phyloP scores from a whole-genome alignment of 2,329 filamentous ascomycete genomes.

The Sporothrix globosa region DNA sequence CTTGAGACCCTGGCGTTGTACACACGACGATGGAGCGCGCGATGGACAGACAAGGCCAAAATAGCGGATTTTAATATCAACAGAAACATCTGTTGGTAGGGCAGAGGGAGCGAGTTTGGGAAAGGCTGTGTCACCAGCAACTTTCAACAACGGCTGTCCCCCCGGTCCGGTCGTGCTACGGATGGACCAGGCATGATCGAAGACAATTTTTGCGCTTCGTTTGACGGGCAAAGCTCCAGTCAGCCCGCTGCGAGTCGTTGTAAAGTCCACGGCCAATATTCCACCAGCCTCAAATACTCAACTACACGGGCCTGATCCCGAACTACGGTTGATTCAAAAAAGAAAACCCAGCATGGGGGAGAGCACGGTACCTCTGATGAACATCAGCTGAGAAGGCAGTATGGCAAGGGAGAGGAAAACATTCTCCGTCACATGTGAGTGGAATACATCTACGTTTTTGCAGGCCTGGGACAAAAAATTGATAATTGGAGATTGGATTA shows the following conservation, averaged over 20 bases:
- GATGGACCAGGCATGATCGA: conserved; percentile 6
- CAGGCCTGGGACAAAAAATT: not conserved
- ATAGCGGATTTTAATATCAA: not conserved
- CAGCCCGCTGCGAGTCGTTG: not conserved
- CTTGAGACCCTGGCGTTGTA: conserved; percentile 23
- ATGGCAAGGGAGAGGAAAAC: conserved; percentile 19
- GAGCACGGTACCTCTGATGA: not conserved
- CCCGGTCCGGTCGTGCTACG: not conserved
- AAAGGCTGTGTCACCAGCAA: not conserved
- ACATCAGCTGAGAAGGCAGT: conserved; percentile 7
- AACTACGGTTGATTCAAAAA: not conserved
- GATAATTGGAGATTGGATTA: not conserved
- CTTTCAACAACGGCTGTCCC: not conserved
- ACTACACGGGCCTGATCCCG: not conserved
- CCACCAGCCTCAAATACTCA: not conserved
- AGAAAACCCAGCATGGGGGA: not conserved
- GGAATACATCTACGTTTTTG: not conserved
- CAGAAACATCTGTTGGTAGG: not conserved
- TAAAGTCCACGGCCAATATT: not conserved
- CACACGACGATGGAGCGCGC: conserved; percentile 11
- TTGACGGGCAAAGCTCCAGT: not conserved
- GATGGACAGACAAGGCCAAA: not conserved
- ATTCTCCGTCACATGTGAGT: conserved; percentile 26
- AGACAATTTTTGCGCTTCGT: not conserved
- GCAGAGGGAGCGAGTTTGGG: not conserved